Conservation (phyloP, 1,284 basidiomycete genomes). For the Ustilago hordei region DNA sequence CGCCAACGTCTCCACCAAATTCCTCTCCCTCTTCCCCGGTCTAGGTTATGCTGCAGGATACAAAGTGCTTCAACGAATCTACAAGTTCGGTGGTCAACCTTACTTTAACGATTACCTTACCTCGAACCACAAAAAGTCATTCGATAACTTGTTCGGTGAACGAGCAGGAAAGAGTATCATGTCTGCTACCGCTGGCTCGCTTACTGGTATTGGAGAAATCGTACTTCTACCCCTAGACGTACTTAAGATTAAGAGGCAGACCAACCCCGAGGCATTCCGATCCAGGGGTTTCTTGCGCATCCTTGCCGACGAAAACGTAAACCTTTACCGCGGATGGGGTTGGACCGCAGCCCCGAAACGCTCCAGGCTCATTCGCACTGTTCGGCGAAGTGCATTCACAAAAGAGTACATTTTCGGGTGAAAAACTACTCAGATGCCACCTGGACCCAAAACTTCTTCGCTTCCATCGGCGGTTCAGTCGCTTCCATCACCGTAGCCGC, state of each 20-base stretch:
- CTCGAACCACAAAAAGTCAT: slow-evolving; percentile 79
- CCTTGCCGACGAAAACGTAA: slow-evolving; percentile 87
- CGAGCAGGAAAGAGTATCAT: slow-evolving; percentile 95
- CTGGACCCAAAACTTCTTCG: slow-evolving; percentile 83
- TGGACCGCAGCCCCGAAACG: slow-evolving; percentile 99
- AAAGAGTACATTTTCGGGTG: slow-evolving; percentile 93
- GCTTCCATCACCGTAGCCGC: slow-evolving; percentile 96
- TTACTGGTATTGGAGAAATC: slow-evolving; percentile 85
- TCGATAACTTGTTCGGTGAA: slow-evolving; percentile 90
- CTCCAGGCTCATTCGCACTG: slow-evolving; percentile 89
- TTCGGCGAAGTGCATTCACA: slow-evolving; percentile 93
- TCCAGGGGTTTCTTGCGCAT: slow-evolving; percentile 84
- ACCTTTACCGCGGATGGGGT: slow-evolving; percentile 95
- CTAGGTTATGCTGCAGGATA: slow-evolving; percentile 92
- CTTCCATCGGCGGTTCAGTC: slow-evolving; percentile 91
- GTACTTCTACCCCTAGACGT: slow-evolving; percentile 93
- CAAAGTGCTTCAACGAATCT: slow-evolving; percentile 75
- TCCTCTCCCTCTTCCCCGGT: slow-evolving; percentile 94
- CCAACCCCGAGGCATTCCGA: slow-evolving; percentile 67
- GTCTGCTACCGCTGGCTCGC: slow-evolving; percentile 85
- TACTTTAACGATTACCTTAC: slow-evolving; percentile 94
- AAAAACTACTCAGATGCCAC: slow-evolving; percentile 91
- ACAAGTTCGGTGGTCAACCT: slow-evolving; percentile 96
- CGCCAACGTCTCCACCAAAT: slow-evolving; percentile 76
- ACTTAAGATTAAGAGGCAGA: slow-evolving; percentile 91